A percentile compares a stretch with the other conserved stretches of the same genome.
These are phyloP conservation scores for Gloeostereum incarnatum DNA, from an alignment of 768 basidiomycete genomes.

Conservation along the genomic window DNA sequence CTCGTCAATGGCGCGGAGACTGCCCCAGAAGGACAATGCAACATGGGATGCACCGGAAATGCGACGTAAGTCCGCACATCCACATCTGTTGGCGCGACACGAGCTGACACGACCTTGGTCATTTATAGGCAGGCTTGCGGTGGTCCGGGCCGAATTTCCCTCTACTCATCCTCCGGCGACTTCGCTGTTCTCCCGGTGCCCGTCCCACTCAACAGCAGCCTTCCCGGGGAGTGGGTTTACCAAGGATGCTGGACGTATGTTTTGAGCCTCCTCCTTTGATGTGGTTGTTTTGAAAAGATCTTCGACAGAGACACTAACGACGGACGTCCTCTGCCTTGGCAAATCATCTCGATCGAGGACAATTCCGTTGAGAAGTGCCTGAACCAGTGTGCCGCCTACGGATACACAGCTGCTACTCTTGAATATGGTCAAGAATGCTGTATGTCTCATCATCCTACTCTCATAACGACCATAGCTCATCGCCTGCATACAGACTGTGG, in stretches of 20 bases:
- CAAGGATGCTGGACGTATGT: conserved; percentile 58
- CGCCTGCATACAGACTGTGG: conserved; percentile 51
- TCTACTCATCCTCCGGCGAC: conserved; percentile 46
- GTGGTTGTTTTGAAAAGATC: neutral
- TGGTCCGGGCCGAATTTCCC: conserved; percentile 62
- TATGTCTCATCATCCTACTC: conserved; percentile 23
- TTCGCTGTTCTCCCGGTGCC: conserved; percentile 55
- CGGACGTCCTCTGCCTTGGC: conserved; percentile 47
- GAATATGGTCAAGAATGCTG: conserved; percentile 62
- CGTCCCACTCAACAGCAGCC: conserved; percentile 35
- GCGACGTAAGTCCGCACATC: conserved; percentile 34
- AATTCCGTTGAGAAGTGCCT: conserved; percentile 61
- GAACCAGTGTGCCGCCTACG: conserved; percentile 58
- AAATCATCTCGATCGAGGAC: conserved; percentile 48
- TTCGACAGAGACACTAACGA: conserved; percentile 7
- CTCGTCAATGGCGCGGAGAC: conserved; percentile 51
- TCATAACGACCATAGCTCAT: neutral
- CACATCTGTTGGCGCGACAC: neutral
- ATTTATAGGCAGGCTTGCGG: conserved; percentile 57
- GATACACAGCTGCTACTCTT: conserved; percentile 62
- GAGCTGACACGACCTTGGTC: neutral
- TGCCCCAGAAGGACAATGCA: conserved; percentile 44
- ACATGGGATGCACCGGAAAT: conserved; percentile 69
- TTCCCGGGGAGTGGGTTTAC: conserved; percentile 60
- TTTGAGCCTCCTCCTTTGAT: neutral